Evolutionary conservation across 257 asterid genomes (phyloP).

Genomic region (Petunia secreta): DNA sequence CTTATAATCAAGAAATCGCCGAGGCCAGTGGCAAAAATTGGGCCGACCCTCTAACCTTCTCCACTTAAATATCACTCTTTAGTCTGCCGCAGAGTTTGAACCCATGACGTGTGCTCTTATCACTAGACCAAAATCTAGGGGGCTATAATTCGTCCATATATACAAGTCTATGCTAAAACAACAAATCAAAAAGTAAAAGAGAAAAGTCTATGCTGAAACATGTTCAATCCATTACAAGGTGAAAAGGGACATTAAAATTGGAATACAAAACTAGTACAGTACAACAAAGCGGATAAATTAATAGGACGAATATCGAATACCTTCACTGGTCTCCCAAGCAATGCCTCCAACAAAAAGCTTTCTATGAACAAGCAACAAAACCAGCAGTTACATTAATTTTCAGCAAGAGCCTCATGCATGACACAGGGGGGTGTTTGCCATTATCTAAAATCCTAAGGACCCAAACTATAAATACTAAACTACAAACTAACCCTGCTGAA

Average conservation of each 20-base stretch:
- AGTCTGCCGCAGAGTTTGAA: no score
- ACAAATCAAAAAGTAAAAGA: background rate
- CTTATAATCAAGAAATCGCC: no score
- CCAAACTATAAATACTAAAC: conserved; percentile 45
- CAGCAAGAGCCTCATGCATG: conserved; percentile 47
- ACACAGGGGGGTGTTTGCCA: conserved; percentile 40
- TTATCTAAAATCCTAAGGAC: conserved; percentile 24
- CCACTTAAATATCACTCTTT: no score
- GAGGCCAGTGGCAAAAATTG: no score
- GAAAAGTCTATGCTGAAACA: background rate
- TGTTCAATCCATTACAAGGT: background rate
- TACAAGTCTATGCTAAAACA: conserved; percentile 7
- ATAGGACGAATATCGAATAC: conserved; percentile 38
- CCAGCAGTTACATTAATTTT: conserved; percentile 62
- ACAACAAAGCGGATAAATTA: background rate
- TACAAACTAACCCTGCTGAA: conserved; percentile 98
- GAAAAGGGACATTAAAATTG: background rate
- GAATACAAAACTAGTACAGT: conserved; percentile 1
- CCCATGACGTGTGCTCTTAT: no score
- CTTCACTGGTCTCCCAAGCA: conserved; percentile 99
- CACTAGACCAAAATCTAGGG: no score
- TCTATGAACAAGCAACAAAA: conserved; percentile 88
- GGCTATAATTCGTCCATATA: background rate
- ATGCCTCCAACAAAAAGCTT: conserved; percentile 99
- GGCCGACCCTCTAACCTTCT: no score